phyloP scores from a whole-genome alignment of 192 early-diverging fungal species.

The Tieghemiomyces parasiticus region DNA sequence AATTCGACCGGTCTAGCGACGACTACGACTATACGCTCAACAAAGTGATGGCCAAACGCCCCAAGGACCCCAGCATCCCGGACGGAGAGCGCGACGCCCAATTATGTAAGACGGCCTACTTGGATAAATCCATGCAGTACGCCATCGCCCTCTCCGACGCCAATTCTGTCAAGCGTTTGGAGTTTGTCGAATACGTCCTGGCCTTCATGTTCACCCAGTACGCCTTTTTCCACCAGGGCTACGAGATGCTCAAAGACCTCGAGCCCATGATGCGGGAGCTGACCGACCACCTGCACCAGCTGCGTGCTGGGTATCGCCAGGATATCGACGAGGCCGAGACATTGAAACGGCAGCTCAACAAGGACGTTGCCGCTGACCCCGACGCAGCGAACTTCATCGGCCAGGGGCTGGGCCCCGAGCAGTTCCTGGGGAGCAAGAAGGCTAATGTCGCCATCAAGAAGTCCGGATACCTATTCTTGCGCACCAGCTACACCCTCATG shows the following conservation, averaged over 20 bases:
- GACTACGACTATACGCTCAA: conserved; percentile 38
- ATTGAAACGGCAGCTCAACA: conserved; percentile 15
- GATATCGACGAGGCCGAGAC: conserved; percentile 13
- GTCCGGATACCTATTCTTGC: conserved; percentile 67
- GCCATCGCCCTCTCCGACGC: conserved; percentile 55
- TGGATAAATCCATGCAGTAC: conserved; percentile 27
- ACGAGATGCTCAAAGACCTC: conserved; percentile 58
- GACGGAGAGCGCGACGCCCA: conserved; percentile 25
- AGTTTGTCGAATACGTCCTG: conserved; percentile 47
- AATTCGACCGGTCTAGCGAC: conserved; percentile 44
- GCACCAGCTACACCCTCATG: conserved; percentile 53
- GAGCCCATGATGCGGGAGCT: conserved; percentile 71
- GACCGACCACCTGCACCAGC: conserved; percentile 21
- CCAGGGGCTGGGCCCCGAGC: not conserved
- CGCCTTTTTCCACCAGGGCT: conserved; percentile 70
- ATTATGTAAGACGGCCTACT: conserved; percentile 10
- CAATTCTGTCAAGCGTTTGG: conserved; percentile 56
- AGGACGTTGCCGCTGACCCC: conserved; percentile 1
- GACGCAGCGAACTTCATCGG: not conserved
- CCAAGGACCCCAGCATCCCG: conserved; percentile 37
- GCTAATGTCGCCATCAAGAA: conserved; percentile 30
- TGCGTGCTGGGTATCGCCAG: not conserved
- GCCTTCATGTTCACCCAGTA: conserved; percentile 73
- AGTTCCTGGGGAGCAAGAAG: conserved; percentile 21
- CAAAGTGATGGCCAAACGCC: conserved; percentile 42